Evolutionary conservation across 108 stramenopile species (phyloP), one percentile per base, ranked within the genome.

Genomic region (Nitzschia palea): DNA sequence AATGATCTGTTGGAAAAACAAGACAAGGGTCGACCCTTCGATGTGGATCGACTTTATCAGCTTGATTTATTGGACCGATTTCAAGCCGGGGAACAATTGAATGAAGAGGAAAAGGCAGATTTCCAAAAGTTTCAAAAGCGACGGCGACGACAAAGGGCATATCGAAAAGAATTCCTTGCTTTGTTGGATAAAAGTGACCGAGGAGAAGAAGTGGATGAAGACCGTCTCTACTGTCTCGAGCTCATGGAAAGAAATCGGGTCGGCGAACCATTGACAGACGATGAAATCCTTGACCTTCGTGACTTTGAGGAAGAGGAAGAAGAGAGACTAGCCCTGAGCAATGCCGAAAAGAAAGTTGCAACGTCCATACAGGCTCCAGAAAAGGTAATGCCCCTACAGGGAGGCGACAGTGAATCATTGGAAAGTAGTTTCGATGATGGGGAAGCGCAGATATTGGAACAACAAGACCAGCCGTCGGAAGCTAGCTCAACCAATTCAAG

Each of bases 61-160:
- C 53, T 71, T 15, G 61, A 63, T 43, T 55, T 71, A 30, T 50
- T 71, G 14, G 62, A 62, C 62, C 58, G 62, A 45, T 71, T 61
- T 61, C 47, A 63, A 31, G 53, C 23, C 17, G 70, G 57, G 4
- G 70, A 63, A 33, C 22, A 27, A 0, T 44, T 65, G 22, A 26
- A 32, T 27, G 6, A 23, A 25, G 51, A 65, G 18, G 65, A 65
- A 36, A 52, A 40, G 42, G 51, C 43, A 23, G 61, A 73, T 33
- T 30, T 73, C 18, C 15, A 40, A 1, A 53, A 5, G 1, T 65
- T 53, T 35, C 37, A 48, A 32, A 10, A 34, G 8, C 51, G 33
- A 32, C 50, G 65, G 20, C 28, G 51, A 2, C 35, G 32, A 4
- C 45, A 53, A 54, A 17, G 65, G 15, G 34, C 18, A 4, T 65